Evolutionary conservation across 768 basidiomycete species (phyloP).

Genomic region (Chiua virens): DNA sequence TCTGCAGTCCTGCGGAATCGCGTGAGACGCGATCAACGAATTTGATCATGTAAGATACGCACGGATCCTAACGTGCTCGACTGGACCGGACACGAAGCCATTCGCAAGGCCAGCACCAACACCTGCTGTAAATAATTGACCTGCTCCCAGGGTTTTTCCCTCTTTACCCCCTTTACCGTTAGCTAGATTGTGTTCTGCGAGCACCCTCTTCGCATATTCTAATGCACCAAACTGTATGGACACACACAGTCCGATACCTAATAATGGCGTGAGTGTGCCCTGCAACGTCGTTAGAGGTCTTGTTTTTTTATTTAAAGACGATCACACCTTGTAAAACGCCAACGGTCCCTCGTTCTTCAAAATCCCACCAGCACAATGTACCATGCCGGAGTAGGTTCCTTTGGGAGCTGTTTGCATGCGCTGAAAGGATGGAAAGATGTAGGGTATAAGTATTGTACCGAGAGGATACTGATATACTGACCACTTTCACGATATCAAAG

Average conservation of each 20-base stretch:
- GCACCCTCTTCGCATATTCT: slow-evolving; percentile 81
- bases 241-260: slow-evolving; percentile 93
- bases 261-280: slow-evolving; percentile 88
- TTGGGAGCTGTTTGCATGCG: slow-evolving; percentile 93
- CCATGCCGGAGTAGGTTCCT: slow-evolving; percentile 86
- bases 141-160: slow-evolving; percentile 56
- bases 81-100: slow-evolving; percentile 90
- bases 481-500: slow-evolving; percentile 97
- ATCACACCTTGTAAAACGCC: slow-evolving; percentile 88
- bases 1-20: slow-evolving; percentile 71
- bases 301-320: not conserved
- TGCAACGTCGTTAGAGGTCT: slow-evolving; percentile 30
- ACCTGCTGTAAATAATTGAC: slow-evolving; percentile 76
- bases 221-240: slow-evolving; percentile 95
- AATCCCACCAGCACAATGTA: slow-evolving; percentile 88
- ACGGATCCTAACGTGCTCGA: slow-evolving; percentile 92
- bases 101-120: slow-evolving; percentile 88
- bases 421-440: slow-evolving; percentile 38
- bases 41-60: slow-evolving; percentile 2
- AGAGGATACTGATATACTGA: slow-evolving; percentile 40
- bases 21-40: slow-evolving; percentile 1
- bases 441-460: not conserved
- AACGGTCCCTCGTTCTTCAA: slow-evolving; percentile 88
- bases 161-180: slow-evolving; percentile 62
- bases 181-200: slow-evolving; percentile 60